Conservation (phyloP, 1,284 basidiomycete species). For the Cutaneotrichosporon spelunceum region DNA sequence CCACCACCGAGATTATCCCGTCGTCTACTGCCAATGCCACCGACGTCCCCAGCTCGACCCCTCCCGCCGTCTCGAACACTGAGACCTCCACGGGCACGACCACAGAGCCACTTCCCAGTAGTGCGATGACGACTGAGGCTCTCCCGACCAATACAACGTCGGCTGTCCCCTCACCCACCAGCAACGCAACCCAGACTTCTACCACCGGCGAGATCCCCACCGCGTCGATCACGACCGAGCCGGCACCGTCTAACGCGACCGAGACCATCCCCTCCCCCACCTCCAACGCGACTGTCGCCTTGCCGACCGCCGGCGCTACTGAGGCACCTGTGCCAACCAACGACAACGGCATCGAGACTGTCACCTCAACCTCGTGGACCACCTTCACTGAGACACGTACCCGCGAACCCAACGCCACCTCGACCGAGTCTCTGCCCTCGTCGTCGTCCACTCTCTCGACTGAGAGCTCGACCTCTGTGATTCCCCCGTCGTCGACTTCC, state of each 20-base stretch:
- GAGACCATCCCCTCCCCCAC: not conserved
- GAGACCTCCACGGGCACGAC: not conserved
- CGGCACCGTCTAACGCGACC: conserved; percentile 4
- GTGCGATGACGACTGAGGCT: conserved; percentile 9
- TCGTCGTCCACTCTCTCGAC: not conserved
- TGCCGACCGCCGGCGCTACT: conserved; percentile 4
- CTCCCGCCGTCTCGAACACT: not conserved
- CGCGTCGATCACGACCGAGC: not conserved
- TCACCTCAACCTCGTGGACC: conserved; percentile 34
- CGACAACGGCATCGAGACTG: conserved; percentile 41
- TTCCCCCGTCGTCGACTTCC: not conserved
- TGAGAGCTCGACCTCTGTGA: conserved; percentile 1
- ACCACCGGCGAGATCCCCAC: not conserved
- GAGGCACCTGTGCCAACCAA: conserved; percentile 23
- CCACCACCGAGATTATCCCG: conserved; percentile 1
- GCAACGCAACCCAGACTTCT: not conserved
- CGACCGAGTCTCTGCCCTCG: conserved; percentile 3
- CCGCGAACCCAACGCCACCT: conserved; percentile 16
- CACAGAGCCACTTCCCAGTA: not conserved
- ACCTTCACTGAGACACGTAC: conserved; percentile 39
- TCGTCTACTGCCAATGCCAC: conserved; percentile 1
- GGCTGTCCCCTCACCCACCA: conserved; percentile 5
- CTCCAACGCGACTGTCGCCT: not conserved
- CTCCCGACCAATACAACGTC: not conserved
- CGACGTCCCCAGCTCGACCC: conserved; percentile 11